A percentile compares a stretch with the other conserved stretches of the same genome.
phyloP scores from a whole-genome alignment of 2,329 filamentous ascomycete genomes.

The Diaporthe vexans region DNA sequence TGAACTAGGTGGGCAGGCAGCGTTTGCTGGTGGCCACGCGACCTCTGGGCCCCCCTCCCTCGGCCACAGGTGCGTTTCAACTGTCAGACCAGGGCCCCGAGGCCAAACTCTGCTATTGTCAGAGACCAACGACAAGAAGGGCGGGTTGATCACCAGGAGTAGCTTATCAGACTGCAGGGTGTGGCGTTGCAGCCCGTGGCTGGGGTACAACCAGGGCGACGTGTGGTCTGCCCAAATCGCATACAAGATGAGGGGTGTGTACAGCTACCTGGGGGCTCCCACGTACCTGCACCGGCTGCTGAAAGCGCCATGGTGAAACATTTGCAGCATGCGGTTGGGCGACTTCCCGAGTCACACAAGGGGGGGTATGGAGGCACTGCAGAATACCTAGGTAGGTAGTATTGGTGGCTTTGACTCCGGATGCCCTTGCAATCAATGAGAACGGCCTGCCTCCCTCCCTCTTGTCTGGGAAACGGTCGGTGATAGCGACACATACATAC shows the following conservation, averaged over 20 bases:
- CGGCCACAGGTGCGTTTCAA: constrained; percentile 32
- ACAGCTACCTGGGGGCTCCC: neutral
- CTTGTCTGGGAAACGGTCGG: constrained; percentile 20
- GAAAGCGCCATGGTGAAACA: constrained; percentile 38
- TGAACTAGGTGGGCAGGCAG: neutral
- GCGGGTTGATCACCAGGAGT: constrained; percentile 11
- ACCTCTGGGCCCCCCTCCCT: constrained; percentile 9
- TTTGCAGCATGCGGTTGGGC: constrained; percentile 34
- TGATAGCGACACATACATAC: constrained; percentile 5
- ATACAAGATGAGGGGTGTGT: constrained; percentile 13
- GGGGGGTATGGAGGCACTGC: constrained; percentile 22
- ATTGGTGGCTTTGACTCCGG: constrained; percentile 26
- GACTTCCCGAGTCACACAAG: constrained; percentile 35
- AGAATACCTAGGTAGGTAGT: neutral
- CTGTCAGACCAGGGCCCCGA: constrained; percentile 27
- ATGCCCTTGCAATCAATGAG: constrained; percentile 14
- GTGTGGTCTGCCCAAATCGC: constrained; percentile 10
- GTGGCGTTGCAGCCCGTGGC: constrained; percentile 13
- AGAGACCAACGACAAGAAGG: constrained; percentile 15
- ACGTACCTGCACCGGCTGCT: constrained; percentile 17
- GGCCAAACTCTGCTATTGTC: constrained; percentile 15
- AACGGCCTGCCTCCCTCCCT: constrained; percentile 12
- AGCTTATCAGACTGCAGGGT: constrained; percentile 6
- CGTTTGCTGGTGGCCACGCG: neutral
- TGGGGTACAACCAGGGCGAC: constrained; percentile 5